Evolutionary conservation across 805 yeast genomes (phyloP).

Genomic region (Millerozyma miso): DNA sequence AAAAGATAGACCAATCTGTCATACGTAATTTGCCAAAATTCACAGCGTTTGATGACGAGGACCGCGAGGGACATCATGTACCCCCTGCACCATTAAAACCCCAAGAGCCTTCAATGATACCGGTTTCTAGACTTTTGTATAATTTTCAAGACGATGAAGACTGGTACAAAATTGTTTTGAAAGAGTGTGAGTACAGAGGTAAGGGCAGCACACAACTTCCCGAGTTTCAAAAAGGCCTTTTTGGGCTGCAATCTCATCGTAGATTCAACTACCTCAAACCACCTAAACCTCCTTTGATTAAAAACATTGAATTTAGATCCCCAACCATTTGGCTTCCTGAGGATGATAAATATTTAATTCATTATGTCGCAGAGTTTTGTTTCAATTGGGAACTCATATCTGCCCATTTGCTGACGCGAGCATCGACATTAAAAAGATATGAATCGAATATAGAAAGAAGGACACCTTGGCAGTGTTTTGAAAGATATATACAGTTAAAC

Average conservation of each 20-base stretch:
- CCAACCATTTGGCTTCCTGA: conserved; percentile 97
- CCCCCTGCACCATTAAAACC: conserved; percentile 23
- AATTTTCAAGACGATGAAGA: conserved; percentile 61
- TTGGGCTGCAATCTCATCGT: conserved; percentile 48
- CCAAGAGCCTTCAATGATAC: conserved; percentile 36
- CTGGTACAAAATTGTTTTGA: conserved; percentile 57
- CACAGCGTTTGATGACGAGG: conserved; percentile 42
- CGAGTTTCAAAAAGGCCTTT: conserved; percentile 53
- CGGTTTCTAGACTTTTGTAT: conserved; percentile 62
- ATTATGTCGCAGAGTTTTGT: conserved; percentile 77
- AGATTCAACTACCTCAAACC: conserved; percentile 69
- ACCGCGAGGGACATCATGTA: conserved; percentile 1
- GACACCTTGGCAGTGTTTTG: conserved; percentile 99
- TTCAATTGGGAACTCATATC: conserved; percentile 94
- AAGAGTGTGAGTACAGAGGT: conserved; percentile 24
- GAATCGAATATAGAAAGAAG: conserved; percentile 88
- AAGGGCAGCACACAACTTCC: conserved; percentile 22
- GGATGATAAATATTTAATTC: conserved; percentile 78
- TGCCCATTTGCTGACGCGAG: conserved; percentile 64
- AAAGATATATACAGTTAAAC: conserved; percentile 87
- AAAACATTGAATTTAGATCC: conserved; percentile 74
- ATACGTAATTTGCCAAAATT: conserved; percentile 45
- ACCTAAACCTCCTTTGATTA: conserved; percentile 84
- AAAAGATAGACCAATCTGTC: conserved; percentile 44
- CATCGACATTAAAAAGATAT: conserved; percentile 57